These are phyloP conservation scores for Metarhizium album DNA, from an alignment of 2,329 filamentous ascomycete species.

Conservation along the genomic window DNA sequence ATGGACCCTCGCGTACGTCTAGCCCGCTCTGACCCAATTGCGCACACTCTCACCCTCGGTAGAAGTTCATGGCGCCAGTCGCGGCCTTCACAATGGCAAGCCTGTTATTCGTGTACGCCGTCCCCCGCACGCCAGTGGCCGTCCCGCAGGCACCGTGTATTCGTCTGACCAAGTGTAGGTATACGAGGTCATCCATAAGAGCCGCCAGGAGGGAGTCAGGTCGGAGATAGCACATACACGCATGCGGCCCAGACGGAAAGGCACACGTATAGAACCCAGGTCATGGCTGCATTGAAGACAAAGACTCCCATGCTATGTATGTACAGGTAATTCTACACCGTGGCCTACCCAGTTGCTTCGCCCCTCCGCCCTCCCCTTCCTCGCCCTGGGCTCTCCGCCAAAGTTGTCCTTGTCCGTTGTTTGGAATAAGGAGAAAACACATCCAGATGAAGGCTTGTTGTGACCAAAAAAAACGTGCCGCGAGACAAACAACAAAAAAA, in stretches of 20 bases:
- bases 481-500: too few species aligned
- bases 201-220: slow-evolving; percentile 24
- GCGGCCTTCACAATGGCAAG: slow-evolving; percentile 45
- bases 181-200: slow-evolving; percentile 31
- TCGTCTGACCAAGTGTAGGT: slow-evolving; percentile 15
- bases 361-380: background rate
- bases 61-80: slow-evolving; percentile 37
- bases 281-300: background rate
- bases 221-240: slow-evolving; percentile 3
- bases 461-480: slow-evolving; percentile 4
- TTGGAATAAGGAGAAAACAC: background rate
- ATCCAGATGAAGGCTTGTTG: background rate
- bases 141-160: too few species aligned
- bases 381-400: background rate
- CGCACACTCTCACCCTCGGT: background rate
- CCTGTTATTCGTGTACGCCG: slow-evolving; percentile 34
- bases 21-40: background rate
- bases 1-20: slow-evolving; percentile 20
- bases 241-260: background rate
- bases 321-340: slow-evolving; percentile 9
- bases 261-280: background rate
- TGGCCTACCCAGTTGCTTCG: background rate
- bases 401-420: background rate
- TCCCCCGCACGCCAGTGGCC: background rate
- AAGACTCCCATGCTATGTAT: slow-evolving; percentile 8